Evolutionary conservation across 2,329 filamentous ascomycete genomes (phyloP).

Genomic region (Aureobasidium sp.): DNA sequence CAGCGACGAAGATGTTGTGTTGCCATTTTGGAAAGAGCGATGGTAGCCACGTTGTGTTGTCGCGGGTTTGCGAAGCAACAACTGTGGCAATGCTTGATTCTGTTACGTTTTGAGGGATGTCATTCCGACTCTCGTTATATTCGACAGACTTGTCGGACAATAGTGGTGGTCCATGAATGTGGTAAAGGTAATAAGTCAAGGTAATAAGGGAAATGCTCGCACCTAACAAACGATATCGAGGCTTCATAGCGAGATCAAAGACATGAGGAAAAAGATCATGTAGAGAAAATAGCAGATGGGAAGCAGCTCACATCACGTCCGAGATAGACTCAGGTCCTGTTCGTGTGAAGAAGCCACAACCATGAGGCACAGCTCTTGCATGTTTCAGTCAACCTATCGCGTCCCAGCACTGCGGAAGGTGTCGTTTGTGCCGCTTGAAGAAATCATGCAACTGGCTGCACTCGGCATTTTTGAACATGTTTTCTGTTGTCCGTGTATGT

Average conservation of each 20-base stretch:
- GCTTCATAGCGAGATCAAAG: neutral
- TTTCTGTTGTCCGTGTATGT: neutral
- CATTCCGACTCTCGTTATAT: too few species aligned
- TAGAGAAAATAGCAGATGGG: neutral
- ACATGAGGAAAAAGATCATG: neutral
- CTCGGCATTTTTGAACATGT: neutral
- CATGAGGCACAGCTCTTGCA: neutral
- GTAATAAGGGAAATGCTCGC: neutral
- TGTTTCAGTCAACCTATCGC: neutral
- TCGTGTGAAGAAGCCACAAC: neutral
- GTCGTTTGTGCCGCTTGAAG: neutral
- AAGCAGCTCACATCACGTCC: neutral
- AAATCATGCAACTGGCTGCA: neutral
- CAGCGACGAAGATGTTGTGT: conserved; percentile 38
- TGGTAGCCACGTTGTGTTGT: conserved; percentile 37
- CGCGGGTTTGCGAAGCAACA: conserved; percentile 32
- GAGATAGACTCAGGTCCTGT: neutral
- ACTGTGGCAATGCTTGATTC: conserved; percentile 19
- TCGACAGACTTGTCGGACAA: neutral
- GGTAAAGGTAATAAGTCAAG: neutral
- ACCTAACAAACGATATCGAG: neutral
- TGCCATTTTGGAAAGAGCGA: conserved; percentile 34
- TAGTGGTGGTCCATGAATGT: neutral
- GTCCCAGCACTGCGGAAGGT: neutral
- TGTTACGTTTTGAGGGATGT: too few species aligned